A percentile compares a stretch with the other conserved stretches of the same genome.
phyloP scores from a whole-genome alignment of 2,329 filamentous ascomycete genomes.

The Raffaelea deltoideospora region DNA sequence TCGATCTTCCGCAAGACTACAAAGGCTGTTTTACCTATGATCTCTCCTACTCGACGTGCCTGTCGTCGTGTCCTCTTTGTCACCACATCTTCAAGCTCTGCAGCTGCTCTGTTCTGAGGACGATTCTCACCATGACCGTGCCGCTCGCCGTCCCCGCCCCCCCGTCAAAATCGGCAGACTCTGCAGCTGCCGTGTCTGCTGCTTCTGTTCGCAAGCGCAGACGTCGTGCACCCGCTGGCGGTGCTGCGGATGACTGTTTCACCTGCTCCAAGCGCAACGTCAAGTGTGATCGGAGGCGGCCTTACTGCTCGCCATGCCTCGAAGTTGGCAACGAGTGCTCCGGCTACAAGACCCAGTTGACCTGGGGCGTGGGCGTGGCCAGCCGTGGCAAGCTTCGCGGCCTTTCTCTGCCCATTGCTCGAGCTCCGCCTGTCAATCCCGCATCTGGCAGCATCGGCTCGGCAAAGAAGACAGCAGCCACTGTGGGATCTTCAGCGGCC shows the following conservation, averaged over 20 bases:
- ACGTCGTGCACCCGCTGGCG: constrained; percentile 75
- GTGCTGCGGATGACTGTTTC: constrained; percentile 90
- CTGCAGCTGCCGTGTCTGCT: constrained; percentile 17
- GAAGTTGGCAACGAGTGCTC: constrained; percentile 86
- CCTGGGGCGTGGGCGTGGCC: constrained; percentile 90
- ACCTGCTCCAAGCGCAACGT: constrained; percentile 71
- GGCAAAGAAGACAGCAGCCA: constrained; percentile 28
- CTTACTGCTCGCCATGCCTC: constrained; percentile 90
- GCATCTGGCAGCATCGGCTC: constrained; percentile 7
- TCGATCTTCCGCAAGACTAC: no score
- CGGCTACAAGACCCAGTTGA: constrained; percentile 91
- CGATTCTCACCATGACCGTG: constrained; percentile 38
- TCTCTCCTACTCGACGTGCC: no score
- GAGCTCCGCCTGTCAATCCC: constrained; percentile 36
- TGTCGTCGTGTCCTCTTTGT: no score
- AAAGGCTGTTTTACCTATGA: no score
- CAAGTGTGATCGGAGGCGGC: constrained; percentile 80
- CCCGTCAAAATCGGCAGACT: constrained; percentile 25
- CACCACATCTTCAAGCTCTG: no score
- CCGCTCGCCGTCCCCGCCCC: constrained; percentile 28
- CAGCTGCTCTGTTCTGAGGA: no score
- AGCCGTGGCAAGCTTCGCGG: constrained; percentile 90
- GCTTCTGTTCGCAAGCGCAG: constrained; percentile 50
- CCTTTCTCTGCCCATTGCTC: constrained; percentile 58
- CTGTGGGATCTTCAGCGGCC: no score